These are phyloP conservation scores for Barnettozyma pratensis DNA, from an alignment of 805 yeast species.

Conservation along the genomic window DNA sequence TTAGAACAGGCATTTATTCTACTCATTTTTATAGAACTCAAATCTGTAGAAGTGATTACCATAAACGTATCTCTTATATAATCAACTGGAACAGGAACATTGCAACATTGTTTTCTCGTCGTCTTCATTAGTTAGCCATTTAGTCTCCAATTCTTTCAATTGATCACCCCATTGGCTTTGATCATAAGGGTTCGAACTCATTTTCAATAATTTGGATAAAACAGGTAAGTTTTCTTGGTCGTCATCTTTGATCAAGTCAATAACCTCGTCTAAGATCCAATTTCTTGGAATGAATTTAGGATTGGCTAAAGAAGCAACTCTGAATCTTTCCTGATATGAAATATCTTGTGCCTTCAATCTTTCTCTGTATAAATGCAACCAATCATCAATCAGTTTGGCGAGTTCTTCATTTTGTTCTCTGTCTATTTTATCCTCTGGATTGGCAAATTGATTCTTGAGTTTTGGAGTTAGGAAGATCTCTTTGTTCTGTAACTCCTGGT, in stretches of 20 bases:
- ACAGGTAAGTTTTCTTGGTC: conserved; percentile 43
- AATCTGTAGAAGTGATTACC: background rate
- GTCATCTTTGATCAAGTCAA: conserved; percentile 48
- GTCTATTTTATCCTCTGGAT: conserved; percentile 27
- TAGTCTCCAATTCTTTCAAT: conserved; percentile 49
- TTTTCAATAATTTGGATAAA: conserved; percentile 56
- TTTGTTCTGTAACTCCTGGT: conserved; percentile 33
- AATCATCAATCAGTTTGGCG: conserved; percentile 35
- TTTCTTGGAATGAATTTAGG: conserved; percentile 81
- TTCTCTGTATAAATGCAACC: conserved; percentile 47
- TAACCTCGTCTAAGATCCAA: conserved; percentile 84
- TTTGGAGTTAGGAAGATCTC: conserved; percentile 25
- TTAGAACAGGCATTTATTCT: background rate
- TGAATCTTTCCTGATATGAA: conserved; percentile 36
- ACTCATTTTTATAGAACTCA: too few relatives aligned
- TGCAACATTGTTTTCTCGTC: conserved; percentile 56
- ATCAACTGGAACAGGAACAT: conserved; percentile 60
- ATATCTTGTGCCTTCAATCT: conserved; percentile 36
- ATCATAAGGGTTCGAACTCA: conserved; percentile 77
- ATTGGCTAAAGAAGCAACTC: conserved; percentile 45
- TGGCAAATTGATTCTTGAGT: conserved; percentile 15
- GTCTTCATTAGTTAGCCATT: conserved; percentile 51
- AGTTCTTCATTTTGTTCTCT: conserved; percentile 38
- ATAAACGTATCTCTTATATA: background rate
- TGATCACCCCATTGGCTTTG: conserved; percentile 61